Percentiles rank a stretch among this genome's conserved stretches.
Conservation (phyloP, 2,329 filamentous ascomycete species). For the Fusarium pininemorale region DNA sequence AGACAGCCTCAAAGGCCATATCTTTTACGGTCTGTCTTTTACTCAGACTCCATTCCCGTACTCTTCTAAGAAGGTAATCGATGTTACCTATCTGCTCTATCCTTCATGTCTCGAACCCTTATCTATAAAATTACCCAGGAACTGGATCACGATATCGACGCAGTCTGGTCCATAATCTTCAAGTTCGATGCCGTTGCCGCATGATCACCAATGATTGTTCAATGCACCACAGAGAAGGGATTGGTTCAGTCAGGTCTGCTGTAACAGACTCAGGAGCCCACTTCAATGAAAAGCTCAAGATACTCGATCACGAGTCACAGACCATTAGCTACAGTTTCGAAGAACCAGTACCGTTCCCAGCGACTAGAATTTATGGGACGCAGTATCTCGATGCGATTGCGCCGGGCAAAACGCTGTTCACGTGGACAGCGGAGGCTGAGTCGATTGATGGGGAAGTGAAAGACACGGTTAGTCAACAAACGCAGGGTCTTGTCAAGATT, state of each 20-base stretch:
- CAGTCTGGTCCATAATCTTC: not conserved
- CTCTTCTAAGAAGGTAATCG: fast-evolving
- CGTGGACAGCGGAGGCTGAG: not conserved
- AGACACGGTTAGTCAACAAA: not conserved
- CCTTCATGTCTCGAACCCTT: not conserved
- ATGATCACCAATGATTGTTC: not conserved
- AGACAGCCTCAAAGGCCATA: not conserved
- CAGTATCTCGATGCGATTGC: not conserved
- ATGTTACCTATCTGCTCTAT: not conserved
- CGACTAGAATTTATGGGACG: not conserved
- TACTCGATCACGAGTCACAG: fast-evolving
- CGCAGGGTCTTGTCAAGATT: not conserved
- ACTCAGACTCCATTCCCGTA: not conserved
- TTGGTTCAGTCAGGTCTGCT: not conserved
- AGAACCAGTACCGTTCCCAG: not conserved
- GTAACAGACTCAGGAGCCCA: fast-evolving
- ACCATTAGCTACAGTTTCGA: not conserved
- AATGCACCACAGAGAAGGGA: not conserved
- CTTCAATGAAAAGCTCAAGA: not conserved
- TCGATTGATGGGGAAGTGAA: not conserved
- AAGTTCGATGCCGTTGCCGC: not conserved
- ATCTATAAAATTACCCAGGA: not conserved
- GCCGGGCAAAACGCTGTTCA: not conserved
- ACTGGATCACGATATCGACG: not conserved
- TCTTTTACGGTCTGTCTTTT: fast-evolving